phyloP scores from a whole-genome alignment of 345 rosid species.

The Arabis hirsuta region DNA sequence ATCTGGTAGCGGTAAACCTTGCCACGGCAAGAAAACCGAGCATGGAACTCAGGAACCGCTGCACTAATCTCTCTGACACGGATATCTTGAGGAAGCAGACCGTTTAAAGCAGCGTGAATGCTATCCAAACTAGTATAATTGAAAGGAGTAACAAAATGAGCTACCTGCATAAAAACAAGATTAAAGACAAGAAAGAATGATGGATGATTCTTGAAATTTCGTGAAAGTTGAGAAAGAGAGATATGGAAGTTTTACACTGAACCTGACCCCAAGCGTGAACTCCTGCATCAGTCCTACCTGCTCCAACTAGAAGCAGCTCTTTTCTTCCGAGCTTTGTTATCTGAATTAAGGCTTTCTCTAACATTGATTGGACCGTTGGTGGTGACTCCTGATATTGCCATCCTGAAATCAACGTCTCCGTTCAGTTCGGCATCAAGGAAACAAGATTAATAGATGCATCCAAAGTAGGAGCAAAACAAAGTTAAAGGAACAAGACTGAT shows the following conservation, averaged over 20 bases:
- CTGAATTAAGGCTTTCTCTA: constrained; percentile 72
- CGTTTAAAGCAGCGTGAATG: constrained; percentile 77
- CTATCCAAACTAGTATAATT: constrained; percentile 68
- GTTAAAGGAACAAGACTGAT: constrained; percentile 8
- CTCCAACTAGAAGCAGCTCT: constrained; percentile 75
- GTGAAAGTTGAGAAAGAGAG: constrained; percentile 10
- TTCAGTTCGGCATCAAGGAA: constrained; percentile 7
- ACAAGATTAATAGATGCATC: constrained; percentile 14
- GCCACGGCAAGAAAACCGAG: constrained; percentile 75
- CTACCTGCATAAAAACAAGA: constrained; percentile 61
- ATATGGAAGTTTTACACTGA: constrained; percentile 11
- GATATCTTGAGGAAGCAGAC: constrained; percentile 83
- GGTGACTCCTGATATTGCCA: constrained; percentile 93
- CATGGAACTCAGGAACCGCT: constrained; percentile 78
- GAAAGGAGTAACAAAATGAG: constrained; percentile 90
- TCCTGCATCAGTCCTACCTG: constrained; percentile 90
- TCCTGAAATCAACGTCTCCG: constrained; percentile 49
- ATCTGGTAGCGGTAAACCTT: constrained; percentile 85
- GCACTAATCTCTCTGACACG: constrained; percentile 84
- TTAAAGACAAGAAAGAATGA: constrained; percentile 12
- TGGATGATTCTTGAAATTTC: not conserved
- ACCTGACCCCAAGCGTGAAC: constrained; percentile 99
- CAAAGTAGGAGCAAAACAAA: not conserved
- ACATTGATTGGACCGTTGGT: constrained; percentile 77
- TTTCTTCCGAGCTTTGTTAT: constrained; percentile 69